Evolutionary conservation across 2,329 filamentous ascomycete genomes (phyloP).

Genomic region (Colletotrichum liriopes): DNA sequence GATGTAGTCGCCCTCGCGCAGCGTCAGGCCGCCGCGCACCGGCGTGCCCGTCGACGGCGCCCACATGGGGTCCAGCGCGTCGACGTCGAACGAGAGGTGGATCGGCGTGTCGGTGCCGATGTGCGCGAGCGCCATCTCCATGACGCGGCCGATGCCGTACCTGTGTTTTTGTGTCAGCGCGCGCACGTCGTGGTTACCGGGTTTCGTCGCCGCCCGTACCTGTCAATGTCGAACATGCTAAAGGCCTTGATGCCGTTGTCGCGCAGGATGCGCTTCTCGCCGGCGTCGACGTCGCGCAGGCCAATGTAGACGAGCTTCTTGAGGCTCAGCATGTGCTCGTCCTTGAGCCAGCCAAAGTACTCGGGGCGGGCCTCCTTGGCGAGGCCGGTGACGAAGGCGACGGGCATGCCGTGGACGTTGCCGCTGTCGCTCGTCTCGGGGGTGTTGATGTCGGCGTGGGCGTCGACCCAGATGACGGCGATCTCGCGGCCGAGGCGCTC

Average conservation of each 20-base stretch:
- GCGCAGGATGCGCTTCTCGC: constrained; percentile 91
- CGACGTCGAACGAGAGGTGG: constrained; percentile 97
- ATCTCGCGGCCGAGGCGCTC: constrained; percentile 88
- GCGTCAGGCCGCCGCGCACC: constrained; percentile 91
- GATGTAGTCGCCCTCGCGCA: constrained; percentile 97
- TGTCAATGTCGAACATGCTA: constrained; percentile 98
- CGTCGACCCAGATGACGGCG: constrained; percentile 98
- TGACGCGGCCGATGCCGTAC: constrained; percentile 95
- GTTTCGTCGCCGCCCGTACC: constrained; percentile 47
- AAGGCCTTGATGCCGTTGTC: constrained; percentile 96
- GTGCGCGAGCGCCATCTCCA: constrained; percentile 98
- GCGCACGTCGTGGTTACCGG: too few species aligned
- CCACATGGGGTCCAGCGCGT: constrained; percentile 96
- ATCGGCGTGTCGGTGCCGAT: constrained; percentile 96
- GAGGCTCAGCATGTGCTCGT: constrained; percentile 78
- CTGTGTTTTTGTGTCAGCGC: background rate
- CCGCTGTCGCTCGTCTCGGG: constrained; percentile 91
- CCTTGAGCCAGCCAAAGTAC: constrained; percentile 90
- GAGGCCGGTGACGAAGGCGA: constrained; percentile 90
- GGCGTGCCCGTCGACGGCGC: constrained; percentile 96
- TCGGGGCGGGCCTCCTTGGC: constrained; percentile 83
- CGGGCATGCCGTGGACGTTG: constrained; percentile 98
- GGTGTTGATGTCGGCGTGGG: constrained; percentile 97
- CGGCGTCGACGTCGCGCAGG: constrained; percentile 91
- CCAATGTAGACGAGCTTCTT: constrained; percentile 98